A percentile compares a stretch with the other conserved stretches of the same genome.
Evolutionary conservation across 163 green algal species (phyloP).

Genomic region (Scenedesmus sp.): DNA sequence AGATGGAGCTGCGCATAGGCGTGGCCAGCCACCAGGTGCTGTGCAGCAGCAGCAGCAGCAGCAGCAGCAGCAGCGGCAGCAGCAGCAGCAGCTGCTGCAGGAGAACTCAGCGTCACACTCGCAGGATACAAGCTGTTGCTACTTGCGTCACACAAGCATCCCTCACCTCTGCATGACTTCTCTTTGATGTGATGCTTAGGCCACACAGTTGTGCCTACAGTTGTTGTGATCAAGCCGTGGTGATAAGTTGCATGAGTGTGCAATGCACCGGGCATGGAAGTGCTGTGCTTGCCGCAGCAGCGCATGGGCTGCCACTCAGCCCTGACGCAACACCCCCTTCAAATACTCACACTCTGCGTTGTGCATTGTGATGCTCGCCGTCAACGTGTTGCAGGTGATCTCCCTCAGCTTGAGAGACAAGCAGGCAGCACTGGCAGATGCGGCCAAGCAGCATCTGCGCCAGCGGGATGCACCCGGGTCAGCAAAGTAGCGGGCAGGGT

Average conservation of each 20-base stretch:
- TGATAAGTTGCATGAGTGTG: too few species aligned
- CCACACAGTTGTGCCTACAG: too few species aligned
- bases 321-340: too few species aligned
- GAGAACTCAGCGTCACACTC: too few species aligned
- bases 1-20: conserved; percentile 82
- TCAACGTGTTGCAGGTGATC: background rate
- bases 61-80: conserved; percentile 62
- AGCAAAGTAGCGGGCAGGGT: background rate
- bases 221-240: too few species aligned
- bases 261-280: background rate
- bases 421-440: conserved; percentile 29
- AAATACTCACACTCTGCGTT: too few species aligned
- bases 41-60: background rate
- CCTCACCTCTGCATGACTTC: too few species aligned
- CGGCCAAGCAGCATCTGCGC: conserved; percentile 10
- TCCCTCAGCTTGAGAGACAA: conserved; percentile 31
- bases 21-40: conserved; percentile 73
- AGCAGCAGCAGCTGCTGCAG: conserved; percentile 53
- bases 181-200: too few species aligned
- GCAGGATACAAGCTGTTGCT: too few species aligned
- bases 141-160: too few species aligned
- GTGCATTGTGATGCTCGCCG: background rate
- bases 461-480: background rate
- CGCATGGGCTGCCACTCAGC: too few species aligned
- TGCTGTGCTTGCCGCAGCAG: too few species aligned